Base-by-base conservation (phyloP, 768 basidiomycete species). In the Termitomyces sp. region DNA sequence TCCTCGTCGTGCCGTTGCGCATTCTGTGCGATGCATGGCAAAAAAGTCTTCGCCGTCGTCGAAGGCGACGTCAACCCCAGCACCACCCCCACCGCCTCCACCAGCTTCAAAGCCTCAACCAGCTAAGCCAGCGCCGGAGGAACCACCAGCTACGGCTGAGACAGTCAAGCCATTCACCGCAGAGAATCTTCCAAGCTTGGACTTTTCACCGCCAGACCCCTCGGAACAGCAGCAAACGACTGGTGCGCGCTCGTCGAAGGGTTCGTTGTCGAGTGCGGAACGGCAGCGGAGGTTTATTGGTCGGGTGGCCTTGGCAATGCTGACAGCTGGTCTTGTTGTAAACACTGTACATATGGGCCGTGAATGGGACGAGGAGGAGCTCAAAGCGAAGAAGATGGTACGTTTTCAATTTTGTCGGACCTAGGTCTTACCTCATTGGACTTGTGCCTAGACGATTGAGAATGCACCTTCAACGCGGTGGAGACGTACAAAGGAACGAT, bases 241-340 rank as follows among this genome's bases (percentile, higher is more conserved):
- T 0, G 90, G 91, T 14, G 91, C 91, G 52, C 79, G 75, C 68
- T 92, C 90, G 3, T 87, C 89, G 16, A 90, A 87, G 64, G 86
- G 88, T 52, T 83, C 86, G 14, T 78, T 93, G 54, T 89, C 89
- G 18, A 85, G 86, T 52, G 88, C 87, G 60, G 96, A 97, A 72
- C 78, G 81, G 63, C 80, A 80, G 65, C 79, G 92, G 59, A 74
- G 81, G 61, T 72, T 78, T 59, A 70, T 86, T 64, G 78, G 82
- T 6, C 74, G 88, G 36, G 64, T 85, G 1, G 77, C 82, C 20
- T 66, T 89, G 45, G 82, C 70, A 0, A 45, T 86, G 35, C 67
- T 90, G 7, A 73, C 77, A 4, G 66, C 85, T 12, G 90, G 81
- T 4, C 70, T 88, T 4, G 79, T 81, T 3, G 80, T 73, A 14